phyloP scores from a whole-genome alignment of 2,329 filamentous ascomycete species.

The Colletotrichum lupini region DNA sequence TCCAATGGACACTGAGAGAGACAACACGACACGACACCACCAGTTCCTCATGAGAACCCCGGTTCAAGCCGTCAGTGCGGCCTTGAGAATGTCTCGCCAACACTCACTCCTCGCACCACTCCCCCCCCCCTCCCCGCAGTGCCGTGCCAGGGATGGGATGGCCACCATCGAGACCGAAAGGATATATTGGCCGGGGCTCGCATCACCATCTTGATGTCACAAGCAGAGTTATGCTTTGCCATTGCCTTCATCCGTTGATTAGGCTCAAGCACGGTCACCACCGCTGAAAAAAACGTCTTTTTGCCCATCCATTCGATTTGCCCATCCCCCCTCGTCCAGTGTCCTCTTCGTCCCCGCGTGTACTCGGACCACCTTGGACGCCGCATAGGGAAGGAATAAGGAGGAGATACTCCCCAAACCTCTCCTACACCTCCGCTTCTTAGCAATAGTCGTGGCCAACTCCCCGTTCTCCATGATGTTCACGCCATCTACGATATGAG shows the following conservation, averaged over 20 bases:
- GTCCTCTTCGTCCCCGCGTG: slow-evolving; percentile 2
- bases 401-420: neutral
- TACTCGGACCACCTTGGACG: neutral
- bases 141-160: slow-evolving; percentile 5
- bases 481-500: slow-evolving; percentile 35
- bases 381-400: slow-evolving; percentile 8
- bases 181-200: slow-evolving; percentile 30
- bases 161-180: slow-evolving; percentile 2
- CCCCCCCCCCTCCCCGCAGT: slow-evolving; percentile 11
- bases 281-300: slow-evolving; percentile 14
- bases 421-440: neutral
- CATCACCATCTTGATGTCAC: slow-evolving; percentile 24
- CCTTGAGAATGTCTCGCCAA: slow-evolving; percentile 27
- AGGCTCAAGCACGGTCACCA: slow-evolving; percentile 24
- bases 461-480: slow-evolving; percentile 19
- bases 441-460: neutral
- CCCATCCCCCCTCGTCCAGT: slow-evolving; percentile 11
- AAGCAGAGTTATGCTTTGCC: slow-evolving; percentile 17
- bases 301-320: slow-evolving; percentile 16
- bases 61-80: slow-evolving; percentile 25
- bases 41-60: slow-evolving; percentile 23
- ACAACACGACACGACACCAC: slow-evolving; percentile 28
- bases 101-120: neutral
- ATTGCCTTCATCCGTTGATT: slow-evolving; percentile 25
- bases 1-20: slow-evolving; percentile 14